phyloP scores from a whole-genome alignment of 1,139 yeast species.

The Blastobotrys capitulatus region DNA sequence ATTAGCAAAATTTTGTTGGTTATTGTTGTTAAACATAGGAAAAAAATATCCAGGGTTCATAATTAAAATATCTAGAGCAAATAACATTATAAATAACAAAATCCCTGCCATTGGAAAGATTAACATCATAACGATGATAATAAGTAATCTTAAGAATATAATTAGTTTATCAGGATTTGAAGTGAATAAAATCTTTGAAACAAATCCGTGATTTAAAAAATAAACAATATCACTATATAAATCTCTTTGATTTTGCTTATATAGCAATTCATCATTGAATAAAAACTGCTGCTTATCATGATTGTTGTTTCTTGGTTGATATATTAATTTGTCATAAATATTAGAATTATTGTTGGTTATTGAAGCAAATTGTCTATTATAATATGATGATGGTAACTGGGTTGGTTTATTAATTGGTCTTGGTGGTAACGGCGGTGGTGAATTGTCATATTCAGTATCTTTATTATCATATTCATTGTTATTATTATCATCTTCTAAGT shows the following conservation, averaged over 20 bases:
- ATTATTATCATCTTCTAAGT: too few species aligned
- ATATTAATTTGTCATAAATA: neutral
- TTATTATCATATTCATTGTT: too few species aligned
- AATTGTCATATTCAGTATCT: too few species aligned
- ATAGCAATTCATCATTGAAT: neutral
- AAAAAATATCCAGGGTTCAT: neutral
- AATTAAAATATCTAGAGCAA: constrained; percentile 15
- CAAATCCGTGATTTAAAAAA: constrained; percentile 8
- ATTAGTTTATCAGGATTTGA: constrained; percentile 10
- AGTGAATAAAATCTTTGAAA: constrained; percentile 9
- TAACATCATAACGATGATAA: constrained; percentile 13
- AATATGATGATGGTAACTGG: neutral
- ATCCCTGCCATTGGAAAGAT: constrained; percentile 18
- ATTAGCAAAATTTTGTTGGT: too few species aligned
- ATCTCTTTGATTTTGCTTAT: neutral
- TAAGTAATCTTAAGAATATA: constrained; percentile 10
- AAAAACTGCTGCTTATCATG: neutral
- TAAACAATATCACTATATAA: constrained; percentile 9
- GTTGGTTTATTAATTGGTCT: neutral
- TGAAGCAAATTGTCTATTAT: too few species aligned
- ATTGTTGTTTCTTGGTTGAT: neutral
- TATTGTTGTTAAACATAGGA: too few species aligned
- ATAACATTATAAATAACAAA: constrained; percentile 15
- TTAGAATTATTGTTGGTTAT: neutral
- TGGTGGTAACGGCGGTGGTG: neutral